Evolutionary conservation across 495 filamentous ascomycete genomes (phyloP).

Genomic region (Trichoderma virens): DNA sequence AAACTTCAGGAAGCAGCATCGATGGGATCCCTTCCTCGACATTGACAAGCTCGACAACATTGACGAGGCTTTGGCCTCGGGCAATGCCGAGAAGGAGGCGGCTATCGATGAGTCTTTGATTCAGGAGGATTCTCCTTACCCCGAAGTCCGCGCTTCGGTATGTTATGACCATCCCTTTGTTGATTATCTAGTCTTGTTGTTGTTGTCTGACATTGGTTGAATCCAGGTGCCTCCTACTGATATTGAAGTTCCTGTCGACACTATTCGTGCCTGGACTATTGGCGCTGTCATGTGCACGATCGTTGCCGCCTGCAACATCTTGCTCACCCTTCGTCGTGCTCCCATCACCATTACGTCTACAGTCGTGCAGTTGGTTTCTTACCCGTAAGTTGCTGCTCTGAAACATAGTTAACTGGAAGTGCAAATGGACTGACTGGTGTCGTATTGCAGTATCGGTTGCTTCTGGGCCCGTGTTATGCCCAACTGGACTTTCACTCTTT

Average conservation of each 20-base stretch:
- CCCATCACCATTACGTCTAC: slow-evolving; percentile 48
- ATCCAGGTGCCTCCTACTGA: slow-evolving; percentile 39
- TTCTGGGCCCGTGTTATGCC: slow-evolving; percentile 21
- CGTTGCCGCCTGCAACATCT: slow-evolving; percentile 26
- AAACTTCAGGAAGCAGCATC: slow-evolving; percentile 41
- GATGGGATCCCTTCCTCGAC: slow-evolving; percentile 55
- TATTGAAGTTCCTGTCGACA: slow-evolving; percentile 23
- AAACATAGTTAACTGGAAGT: neutral
- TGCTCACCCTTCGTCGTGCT: slow-evolving; percentile 47
- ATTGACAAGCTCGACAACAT: slow-evolving; percentile 45
- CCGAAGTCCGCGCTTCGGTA: slow-evolving; percentile 33
- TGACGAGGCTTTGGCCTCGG: slow-evolving; percentile 41
- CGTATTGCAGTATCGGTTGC: slow-evolving; percentile 2
- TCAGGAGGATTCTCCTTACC: slow-evolving; percentile 52
- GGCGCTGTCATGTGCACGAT: slow-evolving; percentile 18
- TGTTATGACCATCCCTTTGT: neutral
- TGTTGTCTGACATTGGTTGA: neutral
- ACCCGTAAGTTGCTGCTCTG: slow-evolving; percentile 21
- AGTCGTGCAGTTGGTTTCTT: slow-evolving; percentile 50
- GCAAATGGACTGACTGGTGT: neutral
- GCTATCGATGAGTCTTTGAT: slow-evolving; percentile 42
- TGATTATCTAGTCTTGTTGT: neutral
- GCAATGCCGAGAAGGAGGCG: slow-evolving; percentile 36
- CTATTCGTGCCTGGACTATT: slow-evolving; percentile 24
- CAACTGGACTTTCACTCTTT: slow-evolving; percentile 14